Evolutionary conservation across 345 rosid species (phyloP).

Genomic region (Acer negundo): DNA sequence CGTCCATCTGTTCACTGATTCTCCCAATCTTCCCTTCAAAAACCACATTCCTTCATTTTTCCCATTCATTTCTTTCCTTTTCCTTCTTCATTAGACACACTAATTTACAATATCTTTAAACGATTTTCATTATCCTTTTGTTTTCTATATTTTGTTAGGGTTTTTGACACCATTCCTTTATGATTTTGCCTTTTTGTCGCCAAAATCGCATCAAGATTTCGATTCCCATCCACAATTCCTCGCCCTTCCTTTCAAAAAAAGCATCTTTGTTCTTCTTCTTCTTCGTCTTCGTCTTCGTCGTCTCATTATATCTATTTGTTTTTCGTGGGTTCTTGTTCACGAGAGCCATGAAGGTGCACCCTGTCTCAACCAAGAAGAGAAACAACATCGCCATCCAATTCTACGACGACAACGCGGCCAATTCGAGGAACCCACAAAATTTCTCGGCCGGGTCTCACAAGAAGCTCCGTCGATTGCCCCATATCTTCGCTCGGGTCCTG

Average conservation of each 20-base stretch:
- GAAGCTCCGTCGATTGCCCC: slow-evolving; percentile 92
- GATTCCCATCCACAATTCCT: slow-evolving; percentile 35
- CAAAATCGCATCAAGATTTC: slow-evolving; percentile 34
- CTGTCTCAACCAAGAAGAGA: slow-evolving; percentile 57
- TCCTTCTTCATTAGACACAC: background rate
- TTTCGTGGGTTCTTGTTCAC: slow-evolving; percentile 14
- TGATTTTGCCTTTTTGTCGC: slow-evolving; percentile 30
- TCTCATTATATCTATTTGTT: slow-evolving; percentile 24
- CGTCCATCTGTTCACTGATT: background rate
- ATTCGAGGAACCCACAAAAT: slow-evolving; percentile 16
- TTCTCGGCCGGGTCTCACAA: slow-evolving; percentile 49
- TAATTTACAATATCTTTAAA: background rate
- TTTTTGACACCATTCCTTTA: slow-evolving; percentile 30
- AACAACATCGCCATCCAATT: slow-evolving; percentile 66
- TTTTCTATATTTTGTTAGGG: background rate
- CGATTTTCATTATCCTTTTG: background rate
- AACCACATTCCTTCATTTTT: background rate
- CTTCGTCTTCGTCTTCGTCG: slow-evolving; percentile 23
- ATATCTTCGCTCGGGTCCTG: slow-evolving; percentile 82
- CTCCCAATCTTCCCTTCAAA: background rate
- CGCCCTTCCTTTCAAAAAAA: slow-evolving; percentile 16
- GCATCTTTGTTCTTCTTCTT: slow-evolving; percentile 31
- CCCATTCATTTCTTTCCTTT: background rate
- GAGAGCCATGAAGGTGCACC: slow-evolving; percentile 81
- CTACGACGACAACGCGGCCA: slow-evolving; percentile 29